Conservation (phyloP, 192 early-diverging fungal genomes). For the Coemansia sp. region DNA sequence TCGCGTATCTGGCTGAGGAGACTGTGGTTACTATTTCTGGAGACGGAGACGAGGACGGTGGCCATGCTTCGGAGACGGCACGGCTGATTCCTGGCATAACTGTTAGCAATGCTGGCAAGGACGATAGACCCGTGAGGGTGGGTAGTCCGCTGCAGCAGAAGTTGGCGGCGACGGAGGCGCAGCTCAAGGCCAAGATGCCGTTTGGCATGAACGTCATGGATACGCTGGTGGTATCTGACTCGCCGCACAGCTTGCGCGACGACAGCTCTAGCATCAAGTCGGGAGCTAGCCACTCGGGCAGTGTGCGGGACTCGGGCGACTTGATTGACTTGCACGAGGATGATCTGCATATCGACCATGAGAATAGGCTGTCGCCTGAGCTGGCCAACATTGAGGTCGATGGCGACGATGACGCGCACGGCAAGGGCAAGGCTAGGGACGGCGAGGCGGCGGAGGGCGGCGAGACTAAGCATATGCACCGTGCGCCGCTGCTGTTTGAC, state of each 20-base stretch:
- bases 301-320: slow-evolving; percentile 1
- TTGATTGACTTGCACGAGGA: slow-evolving; percentile 27
- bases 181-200: slow-evolving; percentile 35
- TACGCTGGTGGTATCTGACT: slow-evolving; percentile 40
- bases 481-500: slow-evolving; percentile 48
- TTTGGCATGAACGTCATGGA: slow-evolving; percentile 56
- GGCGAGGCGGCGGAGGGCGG: slow-evolving; percentile 15
- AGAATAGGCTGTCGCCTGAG: slow-evolving; percentile 30
- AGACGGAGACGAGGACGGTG: neutral
- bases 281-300: neutral
- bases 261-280: slow-evolving; percentile 8
- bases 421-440: slow-evolving; percentile 17
- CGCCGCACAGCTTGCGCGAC: slow-evolving; percentile 20
- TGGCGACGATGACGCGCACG: slow-evolving; percentile 9
- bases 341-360: neutral
- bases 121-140: neutral
- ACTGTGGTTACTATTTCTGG: slow-evolving; percentile 16
- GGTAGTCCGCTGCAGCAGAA: slow-evolving; percentile 42
- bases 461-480: slow-evolving; percentile 24
- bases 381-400: slow-evolving; percentile 41
- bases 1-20: slow-evolving; percentile 43
- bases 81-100: slow-evolving; percentile 32
- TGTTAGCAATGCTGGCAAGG: slow-evolving; percentile 3
- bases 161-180: slow-evolving; percentile 29
- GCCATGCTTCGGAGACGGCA: slow-evolving; percentile 16